Evolutionary conservation across 768 basidiomycete genomes (phyloP).

Genomic region (Pleurotus salmoneostramineus): DNA sequence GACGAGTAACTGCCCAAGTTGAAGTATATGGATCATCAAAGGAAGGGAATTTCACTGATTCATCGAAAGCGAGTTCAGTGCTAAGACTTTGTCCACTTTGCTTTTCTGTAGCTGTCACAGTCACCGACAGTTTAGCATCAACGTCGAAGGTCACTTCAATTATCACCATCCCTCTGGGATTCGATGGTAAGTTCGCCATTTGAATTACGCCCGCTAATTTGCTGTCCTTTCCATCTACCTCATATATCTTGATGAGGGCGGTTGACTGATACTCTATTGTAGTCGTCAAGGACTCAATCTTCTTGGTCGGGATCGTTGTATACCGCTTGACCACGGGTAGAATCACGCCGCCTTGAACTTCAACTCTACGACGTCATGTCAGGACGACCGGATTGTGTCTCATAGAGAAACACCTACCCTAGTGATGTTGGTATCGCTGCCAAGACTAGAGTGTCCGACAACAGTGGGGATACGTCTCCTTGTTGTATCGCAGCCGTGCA

Average conservation of each 20-base stretch:
- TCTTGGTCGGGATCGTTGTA: conserved; percentile 97
- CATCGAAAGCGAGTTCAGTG: neutral
- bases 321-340: conserved; percentile 97
- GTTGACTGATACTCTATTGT: conserved; percentile 97
- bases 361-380: conserved; percentile 52
- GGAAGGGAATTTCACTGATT: neutral
- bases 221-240: conserved; percentile 57
- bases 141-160: conserved; percentile 1
- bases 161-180: neutral
- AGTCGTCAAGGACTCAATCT: conserved; percentile 96
- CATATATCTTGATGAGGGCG: conserved; percentile 95
- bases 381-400: conserved; percentile 20
- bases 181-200: neutral
- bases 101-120: conserved; percentile 1
- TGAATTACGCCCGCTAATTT: neutral
- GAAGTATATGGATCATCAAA: neutral
- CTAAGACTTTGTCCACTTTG: neutral
- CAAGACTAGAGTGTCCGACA: conserved; percentile 93
- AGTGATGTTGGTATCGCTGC: conserved; percentile 97
- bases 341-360: conserved; percentile 98
- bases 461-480: conserved; percentile 96
- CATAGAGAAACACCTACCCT: conserved; percentile 27
- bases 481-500: conserved; percentile 98
- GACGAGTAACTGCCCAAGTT: neutral
- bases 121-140: neutral